Conservation (phyloP, 345 rosid genomes). For the Microcos paniculata region DNA sequence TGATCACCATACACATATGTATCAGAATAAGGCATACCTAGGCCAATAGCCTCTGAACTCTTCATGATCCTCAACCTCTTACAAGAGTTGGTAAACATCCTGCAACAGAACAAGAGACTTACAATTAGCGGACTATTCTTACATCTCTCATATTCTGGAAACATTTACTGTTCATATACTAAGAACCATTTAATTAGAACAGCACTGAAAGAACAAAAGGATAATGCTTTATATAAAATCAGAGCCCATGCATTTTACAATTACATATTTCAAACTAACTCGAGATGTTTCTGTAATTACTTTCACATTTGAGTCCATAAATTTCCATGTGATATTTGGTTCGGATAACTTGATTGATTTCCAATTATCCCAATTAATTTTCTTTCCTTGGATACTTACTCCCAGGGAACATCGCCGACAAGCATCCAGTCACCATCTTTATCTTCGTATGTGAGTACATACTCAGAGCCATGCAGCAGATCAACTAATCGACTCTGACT, state of each 20-base stretch:
- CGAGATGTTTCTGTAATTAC: not conserved
- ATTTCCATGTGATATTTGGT: not conserved
- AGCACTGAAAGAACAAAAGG: not conserved
- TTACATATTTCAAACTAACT: not conserved
- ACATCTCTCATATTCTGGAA: not conserved
- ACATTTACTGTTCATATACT: not conserved
- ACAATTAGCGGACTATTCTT: not conserved
- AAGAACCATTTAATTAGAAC: not conserved
- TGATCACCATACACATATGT: not conserved
- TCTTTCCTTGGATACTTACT: constrained; percentile 34
- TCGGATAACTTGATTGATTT: not conserved
- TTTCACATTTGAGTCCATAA: not conserved
- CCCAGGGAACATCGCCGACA: constrained; percentile 91
- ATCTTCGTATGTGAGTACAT: constrained; percentile 79
- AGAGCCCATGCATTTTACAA: not conserved
- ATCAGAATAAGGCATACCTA: constrained; percentile 33
- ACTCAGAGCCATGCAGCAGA: constrained; percentile 72
- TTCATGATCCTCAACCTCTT: constrained; percentile 73
- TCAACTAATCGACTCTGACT: constrained; percentile 51
- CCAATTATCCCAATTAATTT: not conserved
- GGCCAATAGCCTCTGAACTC: constrained; percentile 67
- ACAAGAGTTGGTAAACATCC: constrained; percentile 68
- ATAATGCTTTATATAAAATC: not conserved
- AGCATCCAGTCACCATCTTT: constrained; percentile 90
- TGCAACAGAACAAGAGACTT: constrained; percentile 23